These are phyloP conservation scores for Aureobasidium sp. DNA, from an alignment of 2,329 filamentous ascomycete species.

Conservation along the genomic window DNA sequence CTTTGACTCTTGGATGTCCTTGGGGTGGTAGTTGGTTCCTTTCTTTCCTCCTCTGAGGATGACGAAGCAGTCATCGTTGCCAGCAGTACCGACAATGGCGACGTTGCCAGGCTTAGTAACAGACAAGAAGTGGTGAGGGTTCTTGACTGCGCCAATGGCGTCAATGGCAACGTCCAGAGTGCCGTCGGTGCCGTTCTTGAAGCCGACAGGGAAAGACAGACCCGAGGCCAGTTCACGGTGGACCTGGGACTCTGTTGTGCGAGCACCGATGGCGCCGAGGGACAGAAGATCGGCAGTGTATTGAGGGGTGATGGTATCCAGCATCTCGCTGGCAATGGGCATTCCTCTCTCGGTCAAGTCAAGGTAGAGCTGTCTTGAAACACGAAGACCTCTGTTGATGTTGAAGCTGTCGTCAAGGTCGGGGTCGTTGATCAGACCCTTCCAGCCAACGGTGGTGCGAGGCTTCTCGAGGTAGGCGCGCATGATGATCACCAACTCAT, in stretches of 20 bases:
- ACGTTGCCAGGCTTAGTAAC: slow-evolving; percentile 95
- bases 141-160: slow-evolving; percentile 84
- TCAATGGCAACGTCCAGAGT: slow-evolving; percentile 85
- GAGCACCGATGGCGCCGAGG: slow-evolving; percentile 87
- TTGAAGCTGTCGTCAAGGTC: slow-evolving; percentile 98
- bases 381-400: slow-evolving; percentile 92
- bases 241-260: slow-evolving; percentile 92
- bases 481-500: slow-evolving; percentile 93
- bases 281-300: slow-evolving; percentile 90
- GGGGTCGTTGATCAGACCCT: slow-evolving; percentile 96
- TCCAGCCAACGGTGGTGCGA: slow-evolving; percentile 96
- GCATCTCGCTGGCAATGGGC: slow-evolving; percentile 95
- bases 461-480: slow-evolving; percentile 98
- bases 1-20: slow-evolving; percentile 79
- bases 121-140: slow-evolving; percentile 93
- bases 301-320: slow-evolving; percentile 96
- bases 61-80: slow-evolving; percentile 95
- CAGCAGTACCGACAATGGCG: slow-evolving; percentile 86
- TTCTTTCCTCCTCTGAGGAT: slow-evolving; percentile 88
- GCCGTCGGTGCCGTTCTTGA: slow-evolving; percentile 99
- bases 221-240: slow-evolving; percentile 92
- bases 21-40: slow-evolving; percentile 87
- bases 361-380: slow-evolving; percentile 84
- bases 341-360: slow-evolving; percentile 88
- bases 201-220: slow-evolving; percentile 92